phyloP scores from a whole-genome alignment of 805 yeast species.

The Starmerella potacharoeniae region DNA sequence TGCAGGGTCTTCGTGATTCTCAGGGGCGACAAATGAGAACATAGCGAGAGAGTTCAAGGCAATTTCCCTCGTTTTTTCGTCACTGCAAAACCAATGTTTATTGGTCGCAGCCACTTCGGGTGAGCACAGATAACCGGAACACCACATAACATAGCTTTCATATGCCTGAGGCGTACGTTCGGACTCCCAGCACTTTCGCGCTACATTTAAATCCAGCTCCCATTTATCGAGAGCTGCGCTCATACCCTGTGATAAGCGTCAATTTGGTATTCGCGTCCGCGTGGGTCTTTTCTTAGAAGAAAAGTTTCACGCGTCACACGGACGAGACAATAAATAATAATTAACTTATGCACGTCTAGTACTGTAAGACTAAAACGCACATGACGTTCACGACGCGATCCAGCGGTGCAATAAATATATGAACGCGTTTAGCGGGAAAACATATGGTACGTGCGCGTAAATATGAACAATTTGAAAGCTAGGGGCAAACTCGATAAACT shows the following conservation, averaged over 20 bases:
- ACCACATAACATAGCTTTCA: slow-evolving; percentile 12
- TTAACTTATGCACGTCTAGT: background rate
- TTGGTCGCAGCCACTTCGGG: background rate
- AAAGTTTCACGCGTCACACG: background rate
- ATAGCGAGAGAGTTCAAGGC: slow-evolving; percentile 17
- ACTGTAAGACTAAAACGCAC: background rate
- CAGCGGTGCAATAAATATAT: background rate
- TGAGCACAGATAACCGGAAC: slow-evolving; percentile 13
- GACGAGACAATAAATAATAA: background rate
- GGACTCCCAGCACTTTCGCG: slow-evolving; percentile 7
- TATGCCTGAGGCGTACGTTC: slow-evolving; percentile 2
- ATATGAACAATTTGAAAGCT: too few species aligned
- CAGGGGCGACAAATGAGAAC: slow-evolving; percentile 13
- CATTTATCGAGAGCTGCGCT: slow-evolving; percentile 1
- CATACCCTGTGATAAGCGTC: background rate
- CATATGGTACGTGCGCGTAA: too few species aligned
- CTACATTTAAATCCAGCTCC: slow-evolving; percentile 2
- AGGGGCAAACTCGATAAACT: too few species aligned
- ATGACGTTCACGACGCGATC: background rate
- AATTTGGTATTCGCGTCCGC: background rate
- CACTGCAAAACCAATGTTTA: slow-evolving; percentile 20
- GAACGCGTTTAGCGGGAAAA: background rate
- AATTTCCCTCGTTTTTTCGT: background rate
- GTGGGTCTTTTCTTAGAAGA: background rate
- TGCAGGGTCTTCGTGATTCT: slow-evolving; percentile 5